phyloP scores from a whole-genome alignment of 305 asterid genomes.

The Nicotiana rustica region DNA sequence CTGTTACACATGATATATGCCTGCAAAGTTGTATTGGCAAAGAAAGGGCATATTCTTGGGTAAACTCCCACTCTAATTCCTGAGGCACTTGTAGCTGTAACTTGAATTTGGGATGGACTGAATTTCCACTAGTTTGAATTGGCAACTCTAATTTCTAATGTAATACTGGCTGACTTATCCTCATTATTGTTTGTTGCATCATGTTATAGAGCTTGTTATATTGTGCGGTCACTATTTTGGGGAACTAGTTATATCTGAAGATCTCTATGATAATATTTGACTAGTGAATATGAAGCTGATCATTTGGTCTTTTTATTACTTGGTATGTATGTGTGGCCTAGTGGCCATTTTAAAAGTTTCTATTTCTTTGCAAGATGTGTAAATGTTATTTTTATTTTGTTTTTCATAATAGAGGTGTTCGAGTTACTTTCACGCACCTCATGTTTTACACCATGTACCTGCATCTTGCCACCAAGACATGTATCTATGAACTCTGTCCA shows the following conservation, averaged over 20 bases:
- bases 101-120: background rate
- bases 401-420: too few species aligned
- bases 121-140: background rate
- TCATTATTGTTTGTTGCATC: constrained; percentile 21
- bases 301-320: background rate
- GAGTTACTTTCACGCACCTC: too few species aligned
- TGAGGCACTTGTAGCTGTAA: background rate
- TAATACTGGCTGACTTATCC: background rate
- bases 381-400: background rate
- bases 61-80: background rate
- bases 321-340: background rate
- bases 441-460: too few species aligned
- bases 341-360: background rate
- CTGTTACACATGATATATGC: background rate
- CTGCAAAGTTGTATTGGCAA: background rate
- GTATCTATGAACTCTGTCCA: too few species aligned
- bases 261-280: constrained; percentile 3
- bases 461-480: too few species aligned
- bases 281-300: background rate
- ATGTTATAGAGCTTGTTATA: background rate
- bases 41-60: background rate
- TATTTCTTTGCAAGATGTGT: background rate
- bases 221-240: constrained; percentile 30
- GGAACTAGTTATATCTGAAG: background rate
- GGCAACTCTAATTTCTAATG: background rate